Percentiles rank a stretch among this genome's conserved stretches.
phyloP scores from a whole-genome alignment of 371 early-diverging fungal genomes.

The Mucor ambiguus region DNA sequence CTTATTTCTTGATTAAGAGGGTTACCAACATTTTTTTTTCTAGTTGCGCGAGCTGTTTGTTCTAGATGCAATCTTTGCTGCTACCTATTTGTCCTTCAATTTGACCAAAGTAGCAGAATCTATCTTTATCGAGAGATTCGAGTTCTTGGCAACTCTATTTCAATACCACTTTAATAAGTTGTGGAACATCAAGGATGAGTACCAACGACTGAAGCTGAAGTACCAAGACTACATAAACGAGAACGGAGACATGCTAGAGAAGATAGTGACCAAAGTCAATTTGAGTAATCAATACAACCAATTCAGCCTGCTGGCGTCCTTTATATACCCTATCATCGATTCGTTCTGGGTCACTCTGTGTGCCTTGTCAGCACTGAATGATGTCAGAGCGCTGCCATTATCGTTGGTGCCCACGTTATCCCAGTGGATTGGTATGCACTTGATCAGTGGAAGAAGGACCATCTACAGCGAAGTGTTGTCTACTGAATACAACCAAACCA shows the following conservation, averaged over 20 bases:
- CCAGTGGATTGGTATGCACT: conserved; percentile 43
- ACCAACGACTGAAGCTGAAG: neutral
- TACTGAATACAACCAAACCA: conserved; percentile 28
- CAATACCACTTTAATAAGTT: conserved; percentile 17
- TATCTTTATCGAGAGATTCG: conserved; percentile 26
- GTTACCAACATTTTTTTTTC: neutral
- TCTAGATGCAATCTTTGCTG: conserved; percentile 30
- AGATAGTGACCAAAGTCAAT: conserved; percentile 4
- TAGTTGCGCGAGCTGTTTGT: conserved; percentile 34
- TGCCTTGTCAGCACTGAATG: conserved; percentile 28
- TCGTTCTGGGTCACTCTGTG: conserved; percentile 37
- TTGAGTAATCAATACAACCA: conserved; percentile 13
- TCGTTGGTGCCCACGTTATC: conserved; percentile 28
- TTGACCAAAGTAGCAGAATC: neutral
- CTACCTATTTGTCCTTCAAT: conserved; percentile 31
- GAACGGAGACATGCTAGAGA: neutral
- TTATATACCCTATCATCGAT: conserved; percentile 37
- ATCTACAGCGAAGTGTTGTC: conserved; percentile 41
- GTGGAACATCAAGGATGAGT: conserved; percentile 28
- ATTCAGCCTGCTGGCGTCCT: conserved; percentile 31
- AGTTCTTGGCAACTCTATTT: conserved; percentile 30
- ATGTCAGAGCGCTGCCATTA: conserved; percentile 26
- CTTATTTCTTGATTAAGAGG: neutral
- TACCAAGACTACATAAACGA: conserved; percentile 3
- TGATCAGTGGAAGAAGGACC: conserved; percentile 42